A percentile compares a stretch with the other conserved stretches of the same genome.
Conservation (phyloP, 2,329 filamentous ascomycete genomes). For the Stachybotrys chlorohalonatus region DNA sequence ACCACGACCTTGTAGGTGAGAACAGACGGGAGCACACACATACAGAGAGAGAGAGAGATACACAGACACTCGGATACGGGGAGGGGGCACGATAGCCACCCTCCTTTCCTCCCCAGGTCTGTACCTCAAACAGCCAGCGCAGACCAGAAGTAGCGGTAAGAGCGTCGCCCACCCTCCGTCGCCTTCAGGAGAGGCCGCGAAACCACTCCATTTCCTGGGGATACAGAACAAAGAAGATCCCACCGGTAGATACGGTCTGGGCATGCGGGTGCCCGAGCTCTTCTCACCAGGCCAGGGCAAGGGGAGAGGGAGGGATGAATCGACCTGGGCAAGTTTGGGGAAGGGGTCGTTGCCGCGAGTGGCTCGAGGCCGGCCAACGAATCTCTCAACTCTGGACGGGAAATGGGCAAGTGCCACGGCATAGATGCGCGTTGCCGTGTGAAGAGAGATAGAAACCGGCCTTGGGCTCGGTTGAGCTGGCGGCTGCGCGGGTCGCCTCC, state of each 20-base stretch:
- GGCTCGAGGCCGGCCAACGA: no score
- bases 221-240: neutral
- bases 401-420: neutral
- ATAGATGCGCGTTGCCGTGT: neutral
- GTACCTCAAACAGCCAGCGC: neutral
- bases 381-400: no score
- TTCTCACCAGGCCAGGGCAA: neutral
- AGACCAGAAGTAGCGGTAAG: neutral
- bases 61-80: no score
- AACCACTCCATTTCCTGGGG: neutral
- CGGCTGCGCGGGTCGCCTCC: neutral
- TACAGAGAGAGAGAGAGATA: no score
- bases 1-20: neutral
- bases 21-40: neutral
- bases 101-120: neutral
- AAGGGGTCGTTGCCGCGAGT: no score
- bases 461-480: neutral
- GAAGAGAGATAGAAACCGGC: neutral
- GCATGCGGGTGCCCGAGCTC: neutral
- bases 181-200: neutral
- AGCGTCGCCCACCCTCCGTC: neutral
- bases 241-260: neutral
- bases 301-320: neutral
- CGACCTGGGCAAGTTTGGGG: neutral
- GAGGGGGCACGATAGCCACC: neutral